These are phyloP conservation scores for Elsinoe necatrix DNA, from an alignment of 2,329 filamentous ascomycete genomes.

Conservation along the genomic window DNA sequence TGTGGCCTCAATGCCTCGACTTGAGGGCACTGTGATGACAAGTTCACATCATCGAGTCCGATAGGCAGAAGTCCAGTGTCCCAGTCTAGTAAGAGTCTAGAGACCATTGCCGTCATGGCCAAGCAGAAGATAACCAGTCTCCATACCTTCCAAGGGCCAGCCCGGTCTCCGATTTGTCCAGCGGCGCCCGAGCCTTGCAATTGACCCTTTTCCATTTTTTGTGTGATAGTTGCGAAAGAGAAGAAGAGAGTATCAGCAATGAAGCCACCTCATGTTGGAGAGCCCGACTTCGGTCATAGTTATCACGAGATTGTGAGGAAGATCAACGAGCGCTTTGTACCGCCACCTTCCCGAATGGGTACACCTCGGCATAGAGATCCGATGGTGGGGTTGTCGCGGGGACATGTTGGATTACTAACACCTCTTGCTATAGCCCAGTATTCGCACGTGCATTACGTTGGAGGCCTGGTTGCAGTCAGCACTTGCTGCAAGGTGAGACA, in stretches of 20 bases:
- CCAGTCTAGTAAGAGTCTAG: background rate
- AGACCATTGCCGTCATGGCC: background rate
- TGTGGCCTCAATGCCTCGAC: constrained; percentile 17
- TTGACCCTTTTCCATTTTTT: constrained; percentile 2
- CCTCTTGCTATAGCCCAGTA: background rate
- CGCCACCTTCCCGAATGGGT: constrained; percentile 10
- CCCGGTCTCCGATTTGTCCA: background rate
- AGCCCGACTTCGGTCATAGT: background rate
- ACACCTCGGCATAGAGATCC: constrained; percentile 5
- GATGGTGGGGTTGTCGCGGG: constrained; percentile 7
- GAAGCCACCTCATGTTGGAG: background rate
- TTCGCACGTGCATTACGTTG: background rate
- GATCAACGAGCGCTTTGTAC: constrained; percentile 6
- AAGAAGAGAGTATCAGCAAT: background rate
- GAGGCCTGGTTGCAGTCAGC: background rate
- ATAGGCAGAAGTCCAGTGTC: background rate
- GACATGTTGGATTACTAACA: background rate
- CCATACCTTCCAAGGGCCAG: background rate
- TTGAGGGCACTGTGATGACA: constrained; percentile 16
- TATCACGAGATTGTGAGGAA: background rate
- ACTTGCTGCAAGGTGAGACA: background rate
- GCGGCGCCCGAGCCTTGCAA: background rate
- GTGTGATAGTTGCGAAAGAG: too few species aligned
- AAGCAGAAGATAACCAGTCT: background rate
- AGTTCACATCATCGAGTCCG: background rate